These are phyloP conservation scores for Phytopythium mirpurense DNA, from an alignment of 352 stramenopile species.

Conservation along the genomic window DNA sequence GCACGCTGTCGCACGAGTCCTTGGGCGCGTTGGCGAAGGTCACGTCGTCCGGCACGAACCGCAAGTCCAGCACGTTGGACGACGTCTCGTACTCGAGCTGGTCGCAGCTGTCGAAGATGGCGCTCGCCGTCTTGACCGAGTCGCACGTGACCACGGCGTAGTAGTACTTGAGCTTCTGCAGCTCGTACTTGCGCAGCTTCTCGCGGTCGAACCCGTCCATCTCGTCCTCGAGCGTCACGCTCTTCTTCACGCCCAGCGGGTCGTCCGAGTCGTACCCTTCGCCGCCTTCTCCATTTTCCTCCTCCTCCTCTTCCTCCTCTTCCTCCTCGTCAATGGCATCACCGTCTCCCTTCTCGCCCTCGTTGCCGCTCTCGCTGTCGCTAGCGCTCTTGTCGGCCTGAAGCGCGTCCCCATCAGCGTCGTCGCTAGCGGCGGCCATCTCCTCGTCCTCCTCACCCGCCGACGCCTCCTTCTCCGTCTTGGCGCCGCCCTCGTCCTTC, in stretches of 20 bases:
- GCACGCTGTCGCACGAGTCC: constrained; percentile 73
- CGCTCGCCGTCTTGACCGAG: constrained; percentile 85
- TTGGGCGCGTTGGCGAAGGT: constrained; percentile 88
- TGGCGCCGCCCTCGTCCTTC: constrained; percentile 39
- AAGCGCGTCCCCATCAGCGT: constrained; percentile 16
- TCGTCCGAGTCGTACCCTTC: constrained; percentile 68
- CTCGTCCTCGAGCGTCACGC: constrained; percentile 41
- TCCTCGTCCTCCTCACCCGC: constrained; percentile 8
- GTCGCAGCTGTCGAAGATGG: constrained; percentile 95
- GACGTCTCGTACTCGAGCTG: constrained; percentile 98
- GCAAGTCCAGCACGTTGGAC: constrained; percentile 92
- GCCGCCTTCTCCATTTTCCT: constrained; percentile 28
- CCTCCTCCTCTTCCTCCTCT: constrained; percentile 14
- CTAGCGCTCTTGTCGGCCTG: constrained; percentile 18
- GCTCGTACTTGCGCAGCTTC: constrained; percentile 95
- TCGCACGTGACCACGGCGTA: constrained; percentile 96
- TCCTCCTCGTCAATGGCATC: constrained; percentile 16
- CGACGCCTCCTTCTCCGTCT: constrained; percentile 19
- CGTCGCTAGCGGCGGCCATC: not conserved
- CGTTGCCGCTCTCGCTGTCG: constrained; percentile 9
- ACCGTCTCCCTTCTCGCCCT: constrained; percentile 9
- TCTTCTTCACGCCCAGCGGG: constrained; percentile 62
- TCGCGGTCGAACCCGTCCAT: constrained; percentile 90
- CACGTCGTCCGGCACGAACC: constrained; percentile 92
- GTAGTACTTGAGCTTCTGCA: constrained; percentile 98